Evolutionary conservation across 768 basidiomycete genomes (phyloP).

Genomic region (Pholiota microspora): DNA sequence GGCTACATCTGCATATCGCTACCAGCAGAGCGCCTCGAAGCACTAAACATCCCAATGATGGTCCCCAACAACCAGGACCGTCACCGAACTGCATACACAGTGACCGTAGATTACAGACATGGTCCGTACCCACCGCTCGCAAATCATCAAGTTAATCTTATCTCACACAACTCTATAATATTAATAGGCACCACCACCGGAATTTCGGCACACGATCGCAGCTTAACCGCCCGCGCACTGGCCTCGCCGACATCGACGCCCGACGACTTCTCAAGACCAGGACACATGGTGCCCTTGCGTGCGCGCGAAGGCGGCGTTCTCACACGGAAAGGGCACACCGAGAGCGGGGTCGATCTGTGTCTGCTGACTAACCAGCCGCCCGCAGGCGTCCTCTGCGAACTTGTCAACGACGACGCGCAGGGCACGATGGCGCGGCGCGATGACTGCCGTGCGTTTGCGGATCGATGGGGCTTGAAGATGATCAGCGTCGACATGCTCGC

Average conservation of each 20-base stretch:
- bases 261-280: constrained; percentile 85
- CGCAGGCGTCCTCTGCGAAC: constrained; percentile 89
- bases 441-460: constrained; percentile 89
- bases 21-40: constrained; percentile 69
- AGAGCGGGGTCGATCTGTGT: constrained; percentile 87
- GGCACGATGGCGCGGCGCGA: constrained; percentile 96
- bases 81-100: constrained; percentile 91
- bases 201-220: constrained; percentile 95
- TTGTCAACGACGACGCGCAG: constrained; percentile 86
- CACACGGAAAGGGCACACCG: constrained; percentile 91
- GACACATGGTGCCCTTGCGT: constrained; percentile 93
- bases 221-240: constrained; percentile 81
- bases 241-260: constrained; percentile 56
- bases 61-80: constrained; percentile 86
- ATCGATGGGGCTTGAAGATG: constrained; percentile 88
- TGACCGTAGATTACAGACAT: constrained; percentile 91
- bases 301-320: constrained; percentile 84
- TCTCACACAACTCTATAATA: constrained; percentile 7
- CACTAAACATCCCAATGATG: constrained; percentile 91
- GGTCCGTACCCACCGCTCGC: constrained; percentile 47
- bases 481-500: constrained; percentile 88
- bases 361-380: constrained; percentile 62
- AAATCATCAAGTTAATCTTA: constrained; percentile 6
- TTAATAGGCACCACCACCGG: constrained; percentile 84
- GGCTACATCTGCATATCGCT: constrained; percentile 93